These are phyloP conservation scores for Trichoderma virens DNA, from an alignment of 495 filamentous ascomycete genomes.

Conservation along the genomic window DNA sequence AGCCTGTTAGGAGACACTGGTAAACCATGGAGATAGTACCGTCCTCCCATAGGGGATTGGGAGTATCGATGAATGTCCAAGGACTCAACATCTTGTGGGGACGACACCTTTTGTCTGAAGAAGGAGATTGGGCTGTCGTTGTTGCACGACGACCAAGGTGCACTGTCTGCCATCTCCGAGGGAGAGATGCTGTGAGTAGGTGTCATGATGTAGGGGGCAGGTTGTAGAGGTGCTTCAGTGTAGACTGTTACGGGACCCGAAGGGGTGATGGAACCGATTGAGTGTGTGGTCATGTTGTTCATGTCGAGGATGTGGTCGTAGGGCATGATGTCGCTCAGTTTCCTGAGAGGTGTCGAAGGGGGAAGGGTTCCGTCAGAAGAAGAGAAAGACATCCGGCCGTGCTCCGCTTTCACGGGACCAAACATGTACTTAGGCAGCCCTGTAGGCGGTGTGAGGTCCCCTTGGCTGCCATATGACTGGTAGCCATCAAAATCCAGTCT, in stretches of 20 bases:
- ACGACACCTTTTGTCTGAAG: slow-evolving; percentile 4
- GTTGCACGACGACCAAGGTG: slow-evolving; percentile 20
- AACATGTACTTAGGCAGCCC: slow-evolving; percentile 4
- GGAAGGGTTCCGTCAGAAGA: slow-evolving; percentile 1
- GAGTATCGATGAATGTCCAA: not conserved
- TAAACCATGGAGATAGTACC: not conserved
- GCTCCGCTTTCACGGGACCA: slow-evolving; percentile 2
- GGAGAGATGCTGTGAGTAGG: slow-evolving; percentile 7
- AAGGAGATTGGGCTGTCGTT: slow-evolving; percentile 19
- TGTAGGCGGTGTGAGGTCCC: slow-evolving; percentile 1
- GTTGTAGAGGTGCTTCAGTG: not conserved
- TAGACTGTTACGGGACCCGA: not conserved
- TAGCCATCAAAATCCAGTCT: slow-evolving; percentile 3
- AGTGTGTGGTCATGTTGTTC: slow-evolving; percentile 20
- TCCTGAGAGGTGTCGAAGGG: slow-evolving; percentile 11
- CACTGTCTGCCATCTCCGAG: slow-evolving; percentile 16
- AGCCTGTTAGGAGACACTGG: not conserved
- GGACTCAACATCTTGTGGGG: slow-evolving; percentile 1
- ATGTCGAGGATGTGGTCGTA: slow-evolving; percentile 13
- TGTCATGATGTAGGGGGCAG: slow-evolving; percentile 3
- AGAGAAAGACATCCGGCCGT: slow-evolving; percentile 7
- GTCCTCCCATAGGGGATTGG: slow-evolving; percentile 10
- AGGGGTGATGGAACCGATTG: slow-evolving; percentile 7
- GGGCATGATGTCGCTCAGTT: not conserved
- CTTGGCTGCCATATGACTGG: not conserved